phyloP scores from a whole-genome alignment of 352 stramenopile species.

The Globisporangium emineosum region DNA sequence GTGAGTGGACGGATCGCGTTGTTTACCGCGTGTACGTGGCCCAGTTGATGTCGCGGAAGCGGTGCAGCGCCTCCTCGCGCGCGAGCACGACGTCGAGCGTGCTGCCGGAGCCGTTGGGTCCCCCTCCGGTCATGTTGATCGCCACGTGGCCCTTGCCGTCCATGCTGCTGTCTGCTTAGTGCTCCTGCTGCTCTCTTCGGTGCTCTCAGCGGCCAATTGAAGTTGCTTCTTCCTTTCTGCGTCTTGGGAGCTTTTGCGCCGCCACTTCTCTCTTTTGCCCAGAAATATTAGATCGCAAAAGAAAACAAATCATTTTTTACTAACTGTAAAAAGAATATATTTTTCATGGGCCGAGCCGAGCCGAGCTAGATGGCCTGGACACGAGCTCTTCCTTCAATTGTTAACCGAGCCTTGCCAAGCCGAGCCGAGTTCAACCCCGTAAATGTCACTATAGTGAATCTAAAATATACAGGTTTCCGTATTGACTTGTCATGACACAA shows the following conservation, averaged over 20 bases:
- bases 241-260: neutral
- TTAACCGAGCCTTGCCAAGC: neutral
- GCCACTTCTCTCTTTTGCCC: neutral
- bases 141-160: constrained; percentile 62
- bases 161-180: constrained; percentile 25
- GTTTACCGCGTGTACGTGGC: constrained; percentile 83
- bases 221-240: neutral
- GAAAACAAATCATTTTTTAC: too few species aligned
- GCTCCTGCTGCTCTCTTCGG: neutral
- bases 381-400: too few species aligned
- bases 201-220: neutral
- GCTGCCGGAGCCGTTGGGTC: constrained; percentile 14
- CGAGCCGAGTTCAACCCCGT: neutral
- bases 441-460: too few species aligned
- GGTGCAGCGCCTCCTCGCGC: constrained; percentile 78
- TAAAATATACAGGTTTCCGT: too few species aligned
- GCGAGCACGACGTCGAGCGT: constrained; percentile 72
- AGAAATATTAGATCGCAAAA: neutral
- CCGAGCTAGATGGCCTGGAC: too few species aligned
- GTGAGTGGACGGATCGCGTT: neutral
- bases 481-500: too few species aligned
- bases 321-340: too few species aligned
- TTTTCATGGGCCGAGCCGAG: too few species aligned
- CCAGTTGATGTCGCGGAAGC: constrained; percentile 90
- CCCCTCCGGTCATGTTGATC: constrained; percentile 58